Evolutionary conservation across 345 rosid genomes (phyloP), one percentile per base, ranked within the genome.

Genomic region (Gynandropsis gynandra): DNA sequence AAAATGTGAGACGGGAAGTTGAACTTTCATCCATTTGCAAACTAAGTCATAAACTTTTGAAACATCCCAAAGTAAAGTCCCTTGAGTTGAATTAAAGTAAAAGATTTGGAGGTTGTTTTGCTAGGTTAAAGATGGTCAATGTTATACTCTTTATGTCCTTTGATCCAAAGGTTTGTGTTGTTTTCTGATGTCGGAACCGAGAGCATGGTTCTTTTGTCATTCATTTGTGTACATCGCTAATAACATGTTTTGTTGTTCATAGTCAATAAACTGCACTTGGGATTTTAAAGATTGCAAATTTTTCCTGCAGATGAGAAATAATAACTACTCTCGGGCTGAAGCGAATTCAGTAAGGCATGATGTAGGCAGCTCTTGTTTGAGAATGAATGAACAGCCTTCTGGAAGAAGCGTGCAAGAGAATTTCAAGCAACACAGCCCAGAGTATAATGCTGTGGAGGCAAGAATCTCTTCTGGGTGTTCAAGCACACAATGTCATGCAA

Each of bases 291-390:
- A 24, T 24, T 65, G 53, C 38, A 51, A 55, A 59, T 48, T 47
- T 54, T 54, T 19, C 17, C 49, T 68, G 75, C 73, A 76, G 80
- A 68, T 62, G 15, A 72, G 66, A 63, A 68, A 70, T 70, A 66
- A 70, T 68, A 66, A 45, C 52, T 13, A 55, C 31, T 53, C 36
- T 66, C 50, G 57, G 34, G 66, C 52, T 32, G 82, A 74, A 71
- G 72, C 69, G 59, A 62, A 59, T 51, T 14, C 34, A 18, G 68
- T 65, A 55, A 70, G 70, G 52, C 62, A 33, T 44, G 70, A 69
- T 70, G 63, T 58, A 45, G 69, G 49, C 54, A 55, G 45, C 73
- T 65, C 66, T 15, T 46, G 34, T 61, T 48, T 58, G 61, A 40
- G 42, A 52, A 40, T 37, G 29, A 61, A 63, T 42, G 83, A 75